phyloP scores from a whole-genome alignment of 2,329 filamentous ascomycete species.

The Alternaria infectoria region DNA sequence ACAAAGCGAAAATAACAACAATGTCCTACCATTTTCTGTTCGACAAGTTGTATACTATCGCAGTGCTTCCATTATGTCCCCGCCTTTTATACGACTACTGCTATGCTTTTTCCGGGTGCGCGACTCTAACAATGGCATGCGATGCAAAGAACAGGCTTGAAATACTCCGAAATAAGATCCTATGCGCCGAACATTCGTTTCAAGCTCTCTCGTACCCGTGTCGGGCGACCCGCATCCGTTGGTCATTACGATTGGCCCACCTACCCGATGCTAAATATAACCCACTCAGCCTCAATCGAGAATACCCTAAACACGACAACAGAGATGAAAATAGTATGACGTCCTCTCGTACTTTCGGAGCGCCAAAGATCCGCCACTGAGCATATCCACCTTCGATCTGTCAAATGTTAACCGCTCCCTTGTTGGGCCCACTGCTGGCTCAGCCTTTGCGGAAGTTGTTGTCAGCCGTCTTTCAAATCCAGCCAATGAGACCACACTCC shows the following conservation, averaged over 20 bases:
- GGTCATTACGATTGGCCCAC: slow-evolving; percentile 12
- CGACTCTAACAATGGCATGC: background rate
- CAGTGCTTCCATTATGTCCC: background rate
- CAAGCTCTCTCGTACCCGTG: slow-evolving; percentile 3
- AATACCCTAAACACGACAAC: slow-evolving; percentile 7
- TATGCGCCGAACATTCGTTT: background rate
- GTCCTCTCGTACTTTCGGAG: background rate
- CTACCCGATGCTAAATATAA: slow-evolving; percentile 25
- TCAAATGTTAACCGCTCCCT: background rate
- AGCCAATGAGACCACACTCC: slow-evolving; percentile 6
- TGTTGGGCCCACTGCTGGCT: slow-evolving; percentile 4
- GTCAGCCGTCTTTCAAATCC: background rate
- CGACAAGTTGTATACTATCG: background rate
- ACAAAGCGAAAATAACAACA: background rate
- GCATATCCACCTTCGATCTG: background rate
- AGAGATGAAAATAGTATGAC: slow-evolving; percentile 1
- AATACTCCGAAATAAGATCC: background rate
- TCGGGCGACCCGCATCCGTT: slow-evolving; percentile 8
- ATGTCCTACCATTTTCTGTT: background rate
- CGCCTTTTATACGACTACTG: background rate
- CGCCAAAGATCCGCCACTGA: background rate
- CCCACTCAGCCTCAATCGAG: slow-evolving; percentile 25
- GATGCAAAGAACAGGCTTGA: background rate
- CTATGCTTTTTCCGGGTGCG: background rate
- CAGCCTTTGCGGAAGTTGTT: background rate